Evolutionary conservation across 305 asterid species (phyloP).

Genomic region (Solanum hybrid): DNA sequence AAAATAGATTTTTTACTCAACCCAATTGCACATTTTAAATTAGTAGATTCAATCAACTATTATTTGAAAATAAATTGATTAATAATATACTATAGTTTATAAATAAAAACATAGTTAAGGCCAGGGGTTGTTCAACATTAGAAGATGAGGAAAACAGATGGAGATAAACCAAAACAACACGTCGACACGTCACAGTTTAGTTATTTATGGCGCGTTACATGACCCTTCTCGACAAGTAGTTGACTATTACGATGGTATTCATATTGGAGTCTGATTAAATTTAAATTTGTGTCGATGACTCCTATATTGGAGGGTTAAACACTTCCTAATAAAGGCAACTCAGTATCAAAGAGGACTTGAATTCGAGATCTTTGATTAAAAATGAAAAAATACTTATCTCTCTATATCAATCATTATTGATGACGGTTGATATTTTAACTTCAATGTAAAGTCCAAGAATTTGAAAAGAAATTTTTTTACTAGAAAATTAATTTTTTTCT

Average conservation of each 20-base stretch:
- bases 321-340: no score
- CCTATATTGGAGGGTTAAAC: not conserved
- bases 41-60: not conserved
- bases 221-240: not conserved
- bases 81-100: not conserved
- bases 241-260: not conserved
- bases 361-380: no score
- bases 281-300: no score
- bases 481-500: not conserved
- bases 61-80: not conserved
- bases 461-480: not conserved
- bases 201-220: not conserved
- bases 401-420: no score
- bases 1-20: not conserved
- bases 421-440: not conserved
- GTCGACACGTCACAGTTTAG: not conserved
- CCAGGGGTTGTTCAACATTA: not conserved
- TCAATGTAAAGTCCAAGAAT: not conserved
- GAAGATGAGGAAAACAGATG: not conserved
- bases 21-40: not conserved
- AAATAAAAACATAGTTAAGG: not conserved
- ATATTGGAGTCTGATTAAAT: no score
- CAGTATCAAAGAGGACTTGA: accelerated
- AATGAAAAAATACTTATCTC: no score
- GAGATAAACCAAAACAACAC: not conserved